Evolutionary conservation across 1,139 yeast species (phyloP).

Genomic region (Geotrichum klebahnii): DNA sequence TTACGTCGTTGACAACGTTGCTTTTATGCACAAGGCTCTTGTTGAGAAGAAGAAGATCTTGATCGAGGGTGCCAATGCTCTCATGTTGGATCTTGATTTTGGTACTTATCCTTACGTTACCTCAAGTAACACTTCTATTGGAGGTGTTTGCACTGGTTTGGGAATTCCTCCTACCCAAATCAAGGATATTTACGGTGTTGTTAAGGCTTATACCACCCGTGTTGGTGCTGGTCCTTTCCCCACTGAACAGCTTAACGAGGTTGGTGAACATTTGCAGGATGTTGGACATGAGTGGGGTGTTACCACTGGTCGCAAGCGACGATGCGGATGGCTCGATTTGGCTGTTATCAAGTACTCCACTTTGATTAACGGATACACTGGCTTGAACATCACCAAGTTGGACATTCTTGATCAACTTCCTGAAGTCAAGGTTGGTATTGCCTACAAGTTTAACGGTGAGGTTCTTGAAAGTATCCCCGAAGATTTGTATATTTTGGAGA

Average conservation of each 20-base stretch:
- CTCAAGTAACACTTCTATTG: constrained; percentile 91
- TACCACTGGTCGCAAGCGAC: constrained; percentile 97
- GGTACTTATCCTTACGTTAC: constrained; percentile 99
- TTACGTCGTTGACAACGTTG: constrained; percentile 88
- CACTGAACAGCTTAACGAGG: constrained; percentile 85
- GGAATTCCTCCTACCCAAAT: constrained; percentile 88
- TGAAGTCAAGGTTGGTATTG: constrained; percentile 81
- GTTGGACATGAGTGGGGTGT: constrained; percentile 97
- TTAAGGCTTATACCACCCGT: constrained; percentile 96
- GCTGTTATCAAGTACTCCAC: constrained; percentile 91
- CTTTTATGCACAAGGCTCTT: constrained; percentile 82
- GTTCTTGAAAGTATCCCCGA: constrained; percentile 81
- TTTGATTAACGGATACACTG: constrained; percentile 88
- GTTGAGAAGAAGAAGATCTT: constrained; percentile 74
- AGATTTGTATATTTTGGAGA: constrained; percentile 72
- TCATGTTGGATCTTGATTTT: constrained; percentile 94
- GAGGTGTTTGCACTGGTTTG: constrained; percentile 96
- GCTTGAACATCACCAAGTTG: constrained; percentile 87
- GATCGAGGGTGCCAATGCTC: constrained; percentile 97
- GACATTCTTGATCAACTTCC: constrained; percentile 89
- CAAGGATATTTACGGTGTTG: constrained; percentile 85
- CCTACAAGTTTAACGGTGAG: constrained; percentile 75
- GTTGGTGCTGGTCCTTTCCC: constrained; percentile 99
- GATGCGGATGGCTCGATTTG: constrained; percentile 98
- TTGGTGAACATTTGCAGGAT: constrained; percentile 80